These are phyloP conservation scores for Hymenoscyphus albidus DNA, from an alignment of 2,329 filamentous ascomycete species.

Conservation along the genomic window DNA sequence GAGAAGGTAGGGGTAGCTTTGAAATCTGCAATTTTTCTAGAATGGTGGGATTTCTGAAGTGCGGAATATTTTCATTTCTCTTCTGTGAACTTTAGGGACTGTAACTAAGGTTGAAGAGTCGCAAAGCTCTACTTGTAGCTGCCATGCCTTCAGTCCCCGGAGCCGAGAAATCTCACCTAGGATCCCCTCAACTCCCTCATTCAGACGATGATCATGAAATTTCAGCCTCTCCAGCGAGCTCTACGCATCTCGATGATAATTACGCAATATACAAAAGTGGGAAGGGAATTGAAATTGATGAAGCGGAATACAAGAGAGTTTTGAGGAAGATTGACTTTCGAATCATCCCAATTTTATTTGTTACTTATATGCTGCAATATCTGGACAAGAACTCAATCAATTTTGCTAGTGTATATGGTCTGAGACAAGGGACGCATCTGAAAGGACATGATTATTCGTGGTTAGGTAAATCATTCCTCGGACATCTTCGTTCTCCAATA, in stretches of 20 bases:
- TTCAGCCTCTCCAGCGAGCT: constrained; percentile 21
- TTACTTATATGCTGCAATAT: constrained; percentile 57
- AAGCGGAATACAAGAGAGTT: constrained; percentile 36
- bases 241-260: constrained; percentile 36
- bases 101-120: background rate
- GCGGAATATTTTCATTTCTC: background rate
- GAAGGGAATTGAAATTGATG: constrained; percentile 28
- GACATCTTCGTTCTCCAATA: background rate
- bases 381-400: constrained; percentile 57
- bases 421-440: constrained; percentile 21
- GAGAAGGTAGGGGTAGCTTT: background rate
- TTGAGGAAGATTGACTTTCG: constrained; percentile 51
- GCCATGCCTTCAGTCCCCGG: background rate
- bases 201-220: constrained; percentile 6
- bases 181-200: background rate
- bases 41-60: background rate
- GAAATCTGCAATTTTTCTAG: background rate
- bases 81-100: background rate
- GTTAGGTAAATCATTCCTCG: constrained; percentile 17
- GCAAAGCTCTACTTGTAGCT: too few relatives aligned
- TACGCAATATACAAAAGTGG: constrained; percentile 37
- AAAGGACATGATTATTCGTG: constrained; percentile 31
- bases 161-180: background rate
- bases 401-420: constrained; percentile 42
- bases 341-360: constrained; percentile 53